Base-by-base conservation (phyloP, 345 rosid species). In the Microthlaspi erraticum region DNA sequence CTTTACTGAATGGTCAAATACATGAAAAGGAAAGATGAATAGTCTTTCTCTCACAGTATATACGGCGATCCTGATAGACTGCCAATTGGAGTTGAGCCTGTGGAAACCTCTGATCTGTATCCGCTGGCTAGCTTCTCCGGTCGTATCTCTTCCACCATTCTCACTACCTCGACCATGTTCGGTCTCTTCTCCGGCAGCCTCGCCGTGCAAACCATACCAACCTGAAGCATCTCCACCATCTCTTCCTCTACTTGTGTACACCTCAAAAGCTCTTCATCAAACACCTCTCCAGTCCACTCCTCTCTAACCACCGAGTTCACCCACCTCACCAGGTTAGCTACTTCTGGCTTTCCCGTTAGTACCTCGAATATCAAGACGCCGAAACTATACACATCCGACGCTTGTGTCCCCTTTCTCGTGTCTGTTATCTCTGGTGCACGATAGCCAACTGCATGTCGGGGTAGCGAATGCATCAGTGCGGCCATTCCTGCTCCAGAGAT, bases 201-300 rank as follows among this genome's bases (percentile, higher is more conserved):
- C 16, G 68, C 81, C 0, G 88, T 90, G 80, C 98, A 92, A 18
- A 83, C 84, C 93, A 89, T 86, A 12, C 88, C 97, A 26, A 91
- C 83, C 74, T 94, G 98, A 59, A 95, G 70, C 98, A 95, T 88
- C 83, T 86, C 97, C 33, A 95, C 99, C 97, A 92, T 84, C 84
- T 92, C 98, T 77, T 92, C 97, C 79, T 94, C 99, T 34, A 92
- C 90, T 55, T 92, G 88, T 5, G 99, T 88, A 77, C 81, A 88
- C 81, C 93, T 81, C 81, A 92, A 42, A 29, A 95, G 91, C 84
- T 82, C 91, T 37, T 87, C 68, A 58, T 95, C 98, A 67, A 92
- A 95, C 65, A 92, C 99, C 76, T 92, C 98, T 16, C 96, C 99
- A 0, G 98, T 90, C 99, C 99, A 95, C 78, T 95, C 99, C 65